Base-by-base conservation (phyloP, 2,329 filamentous ascomycete species). In the Aureobasidium sp. region DNA sequence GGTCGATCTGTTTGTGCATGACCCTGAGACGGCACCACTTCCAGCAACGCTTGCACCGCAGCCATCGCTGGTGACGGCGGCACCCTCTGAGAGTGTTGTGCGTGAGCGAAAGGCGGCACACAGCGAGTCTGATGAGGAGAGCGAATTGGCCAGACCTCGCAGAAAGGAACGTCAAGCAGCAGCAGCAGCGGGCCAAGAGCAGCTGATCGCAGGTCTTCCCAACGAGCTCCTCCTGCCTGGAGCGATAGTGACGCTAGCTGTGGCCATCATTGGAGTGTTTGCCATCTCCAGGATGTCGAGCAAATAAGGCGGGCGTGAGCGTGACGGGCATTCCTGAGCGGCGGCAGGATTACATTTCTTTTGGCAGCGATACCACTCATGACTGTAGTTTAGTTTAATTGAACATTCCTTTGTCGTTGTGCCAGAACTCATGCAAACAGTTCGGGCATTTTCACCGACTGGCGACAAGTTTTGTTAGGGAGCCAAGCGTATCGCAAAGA, bases 1-100 rank as follows among this genome's bases (percentile, higher is more conserved):
- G 81, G 94, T 99, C 22, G 94, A 99, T 70, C 82, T 99, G 17
- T 97, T 96, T 70, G 92, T 97, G 14, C 94, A 99, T 73, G 89
- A 99, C 69, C 92, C 93, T 0, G 86, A 91, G 65, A 88, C 94
- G 76, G 86, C 93, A n/a, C 89, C 92, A 0, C 82, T 91, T n/a
- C 79, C 85, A 11, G 79, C 83, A 1, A 82, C 84, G 0, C 75
- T 86, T 12, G 81, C 87, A 42, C 84, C 84, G 41, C 80, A 84
- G 64, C 84, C 84, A 22, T 76, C 76, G 4, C 70, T 80, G 17
- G 80, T 79, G 64, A 76, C 79, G 5, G 69, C 68, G 22, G 83
- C 83, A 17, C 82, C 83, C 15, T 77, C 81, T 3, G 80, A 82
- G 65, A 80, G 80, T 47, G 63, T 64, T 29, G 69, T 81, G 27